phyloP scores from a whole-genome alignment of 768 basidiomycete genomes.

The Tubosaeta brunneosetosa region DNA sequence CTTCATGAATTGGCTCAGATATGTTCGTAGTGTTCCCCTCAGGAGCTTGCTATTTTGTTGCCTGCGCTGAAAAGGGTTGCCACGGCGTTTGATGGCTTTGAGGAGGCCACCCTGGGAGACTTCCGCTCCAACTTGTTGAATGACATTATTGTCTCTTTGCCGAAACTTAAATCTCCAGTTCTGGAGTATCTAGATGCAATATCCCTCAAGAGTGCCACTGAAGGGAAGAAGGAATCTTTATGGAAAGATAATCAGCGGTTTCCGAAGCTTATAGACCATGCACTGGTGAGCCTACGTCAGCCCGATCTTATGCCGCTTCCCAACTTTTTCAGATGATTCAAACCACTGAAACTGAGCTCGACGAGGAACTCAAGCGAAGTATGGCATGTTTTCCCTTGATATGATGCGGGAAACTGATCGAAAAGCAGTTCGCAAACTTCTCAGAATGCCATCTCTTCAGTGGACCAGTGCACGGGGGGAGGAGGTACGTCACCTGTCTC shows the following conservation, averaged over 20 bases:
- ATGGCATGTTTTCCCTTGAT: conserved; percentile 13
- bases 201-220: conserved; percentile 55
- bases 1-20: neutral
- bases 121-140: conserved; percentile 68
- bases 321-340: conserved; percentile 50
- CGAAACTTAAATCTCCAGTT: conserved; percentile 55
- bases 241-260: conserved; percentile 58
- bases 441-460: conserved; percentile 69
- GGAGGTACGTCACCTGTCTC: conserved; percentile 47
- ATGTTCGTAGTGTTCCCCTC: conserved; percentile 62
- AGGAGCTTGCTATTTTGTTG: conserved; percentile 74
- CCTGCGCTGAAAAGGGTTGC: conserved; percentile 72
- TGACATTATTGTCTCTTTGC: conserved; percentile 63
- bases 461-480: conserved; percentile 64
- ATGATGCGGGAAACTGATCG: conserved; percentile 1
- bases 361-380: conserved; percentile 69
- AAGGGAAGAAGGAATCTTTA: conserved; percentile 63
- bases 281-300: conserved; percentile 45
- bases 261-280: conserved; percentile 52
- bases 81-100: conserved; percentile 50
- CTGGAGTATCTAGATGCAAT: conserved; percentile 52
- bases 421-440: conserved; percentile 57
- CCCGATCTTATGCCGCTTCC: neutral
- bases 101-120: conserved; percentile 41
- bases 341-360: conserved; percentile 64